phyloP scores from a whole-genome alignment of 441 rosid species.

The Populus hybrid region DNA sequence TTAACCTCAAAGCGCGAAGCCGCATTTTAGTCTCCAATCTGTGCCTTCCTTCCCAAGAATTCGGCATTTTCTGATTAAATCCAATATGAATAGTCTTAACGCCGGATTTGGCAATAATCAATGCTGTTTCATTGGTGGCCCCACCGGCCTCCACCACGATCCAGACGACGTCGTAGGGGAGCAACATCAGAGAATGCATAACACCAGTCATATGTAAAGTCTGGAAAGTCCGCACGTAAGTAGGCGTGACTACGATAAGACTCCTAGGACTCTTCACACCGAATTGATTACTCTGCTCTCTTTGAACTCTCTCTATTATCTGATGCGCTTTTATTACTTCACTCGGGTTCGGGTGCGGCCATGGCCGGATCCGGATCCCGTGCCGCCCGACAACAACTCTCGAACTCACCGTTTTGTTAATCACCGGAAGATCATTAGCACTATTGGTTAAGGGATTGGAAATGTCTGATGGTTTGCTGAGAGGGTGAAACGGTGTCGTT shows the following conservation, averaged over 20 bases:
- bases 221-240: conserved; percentile 93
- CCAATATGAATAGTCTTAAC: conserved; percentile 65
- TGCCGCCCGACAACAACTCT: conserved; percentile 94
- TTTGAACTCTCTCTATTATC: conserved; percentile 85
- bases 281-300: conserved; percentile 76
- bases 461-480: conserved; percentile 5
- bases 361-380: conserved; percentile 99
- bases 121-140: conserved; percentile 70
- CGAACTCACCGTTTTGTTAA: conserved; percentile 42
- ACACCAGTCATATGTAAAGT: conserved; percentile 86
- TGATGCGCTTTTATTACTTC: conserved; percentile 95
- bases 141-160: conserved; percentile 96
- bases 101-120: conserved; percentile 61
- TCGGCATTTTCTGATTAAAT: conserved; percentile 61
- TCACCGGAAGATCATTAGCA: conserved; percentile 14
- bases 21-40: conserved; percentile 80
- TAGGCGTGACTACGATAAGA: conserved; percentile 79
- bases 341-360: conserved; percentile 93
- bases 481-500: conserved; percentile 56
- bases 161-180: conserved; percentile 88
- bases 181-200: conserved; percentile 90
- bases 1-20: conserved; percentile 71
- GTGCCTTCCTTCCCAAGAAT: conserved; percentile 73
- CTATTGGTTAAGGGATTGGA: conserved; percentile 26
- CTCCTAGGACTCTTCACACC: conserved; percentile 66